These are phyloP conservation scores for Mycena latifolia DNA, from an alignment of 768 basidiomycete genomes.

Conservation along the genomic window DNA sequence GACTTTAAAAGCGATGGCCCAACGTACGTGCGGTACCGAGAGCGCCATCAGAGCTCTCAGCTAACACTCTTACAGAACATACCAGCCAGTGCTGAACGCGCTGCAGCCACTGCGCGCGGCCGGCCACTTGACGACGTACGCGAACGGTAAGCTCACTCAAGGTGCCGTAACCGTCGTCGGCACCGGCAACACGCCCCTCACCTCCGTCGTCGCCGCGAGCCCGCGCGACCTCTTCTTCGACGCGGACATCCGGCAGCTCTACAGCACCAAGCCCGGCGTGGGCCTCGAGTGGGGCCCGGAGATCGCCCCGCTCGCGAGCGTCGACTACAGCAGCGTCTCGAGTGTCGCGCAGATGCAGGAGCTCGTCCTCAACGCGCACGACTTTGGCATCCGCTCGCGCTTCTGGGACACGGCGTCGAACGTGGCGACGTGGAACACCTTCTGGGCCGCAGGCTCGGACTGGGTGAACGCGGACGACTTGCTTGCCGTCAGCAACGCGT, in stretches of 20 bases:
- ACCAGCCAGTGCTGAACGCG: slow-evolving; percentile 47
- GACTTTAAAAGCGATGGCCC: slow-evolving; percentile 55
- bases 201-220: slow-evolving; percentile 33
- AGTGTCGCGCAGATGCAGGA: slow-evolving; percentile 39
- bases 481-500: slow-evolving; percentile 34
- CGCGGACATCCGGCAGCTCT: slow-evolving; percentile 37
- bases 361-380: slow-evolving; percentile 37
- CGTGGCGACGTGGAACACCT: slow-evolving; percentile 38
- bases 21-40: slow-evolving; percentile 21
- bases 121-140: slow-evolving; percentile 52
- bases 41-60: too few relatives aligned
- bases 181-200: slow-evolving; percentile 43
- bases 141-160: slow-evolving; percentile 35
- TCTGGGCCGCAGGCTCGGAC: slow-evolving; percentile 38
- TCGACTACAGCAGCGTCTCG: slow-evolving; percentile 34
- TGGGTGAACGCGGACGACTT: slow-evolving; percentile 46
- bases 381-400: slow-evolving; percentile 37
- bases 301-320: slow-evolving; percentile 42
- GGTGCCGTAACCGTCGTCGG: slow-evolving; percentile 40
- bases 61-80: slow-evolving; percentile 33
- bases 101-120: slow-evolving; percentile 50
- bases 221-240: slow-evolving; percentile 44
- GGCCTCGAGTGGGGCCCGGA: slow-evolving; percentile 33
- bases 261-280: slow-evolving; percentile 28
- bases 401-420: slow-evolving; percentile 41